phyloP scores from a whole-genome alignment of 495 filamentous ascomycete species.

The Aspergillus bertholletiae region DNA sequence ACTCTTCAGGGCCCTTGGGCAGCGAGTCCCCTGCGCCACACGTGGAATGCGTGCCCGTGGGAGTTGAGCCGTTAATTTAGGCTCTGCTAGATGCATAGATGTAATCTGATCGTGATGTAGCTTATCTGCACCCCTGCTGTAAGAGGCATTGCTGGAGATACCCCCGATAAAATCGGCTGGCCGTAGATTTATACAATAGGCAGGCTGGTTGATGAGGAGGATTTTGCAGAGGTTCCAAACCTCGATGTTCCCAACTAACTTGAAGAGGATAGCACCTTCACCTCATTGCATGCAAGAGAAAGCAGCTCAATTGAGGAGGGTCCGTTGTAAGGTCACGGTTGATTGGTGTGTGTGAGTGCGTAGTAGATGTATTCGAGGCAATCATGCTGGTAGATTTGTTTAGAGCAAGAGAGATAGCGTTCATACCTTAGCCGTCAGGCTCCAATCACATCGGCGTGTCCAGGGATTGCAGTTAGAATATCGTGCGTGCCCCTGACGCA shows the following conservation, averaged over 20 bases:
- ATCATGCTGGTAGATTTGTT: too few species aligned
- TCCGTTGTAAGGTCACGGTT: neutral
- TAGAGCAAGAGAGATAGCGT: too few species aligned
- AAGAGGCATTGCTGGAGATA: neutral
- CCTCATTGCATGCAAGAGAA: too few species aligned
- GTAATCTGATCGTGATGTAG: neutral
- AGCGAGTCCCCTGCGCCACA: neutral
- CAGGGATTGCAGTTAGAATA: neutral
- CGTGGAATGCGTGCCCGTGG: neutral
- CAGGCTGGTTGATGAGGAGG: neutral
- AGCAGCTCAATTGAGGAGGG: neutral
- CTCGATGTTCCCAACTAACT: neutral
- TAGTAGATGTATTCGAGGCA: too few species aligned
- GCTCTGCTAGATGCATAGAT: neutral
- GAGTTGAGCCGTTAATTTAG: neutral
- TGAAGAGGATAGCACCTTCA: neutral
- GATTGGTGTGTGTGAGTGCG: too few species aligned
- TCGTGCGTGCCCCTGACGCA: too few species aligned
- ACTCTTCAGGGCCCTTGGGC: neutral
- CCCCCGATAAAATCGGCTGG: too few species aligned
- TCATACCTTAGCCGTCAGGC: neutral
- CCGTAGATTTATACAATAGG: neutral
- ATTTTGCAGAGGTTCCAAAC: neutral
- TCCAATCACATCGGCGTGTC: neutral
- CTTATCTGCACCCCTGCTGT: neutral